Evolutionary conservation across 2,329 filamentous ascomycete genomes (phyloP), one percentile per base, ranked within the genome.

Genomic region (Microdochium trichocladiopsis): DNA sequence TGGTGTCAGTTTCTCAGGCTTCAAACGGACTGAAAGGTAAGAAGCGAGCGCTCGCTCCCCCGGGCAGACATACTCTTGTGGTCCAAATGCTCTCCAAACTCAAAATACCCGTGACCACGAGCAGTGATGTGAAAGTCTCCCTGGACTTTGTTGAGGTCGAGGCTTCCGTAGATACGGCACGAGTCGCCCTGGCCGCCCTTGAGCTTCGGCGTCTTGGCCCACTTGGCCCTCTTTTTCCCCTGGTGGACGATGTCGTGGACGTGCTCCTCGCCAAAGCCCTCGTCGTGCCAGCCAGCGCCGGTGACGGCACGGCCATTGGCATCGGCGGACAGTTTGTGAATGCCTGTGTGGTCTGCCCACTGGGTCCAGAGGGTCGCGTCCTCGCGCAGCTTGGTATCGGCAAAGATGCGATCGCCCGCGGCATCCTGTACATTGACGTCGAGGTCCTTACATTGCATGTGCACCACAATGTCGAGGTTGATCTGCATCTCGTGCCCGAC

Each of bases 71-170:
- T 78, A 94, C 90, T 69, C 41, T 67, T 75, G 68, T 97, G 93
- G 62, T 95, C 88, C 58, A 97, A 72, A 73, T 97, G 92, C 37
- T 73, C 75, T 37, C 86, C 88, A 58, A 83, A 77, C 65, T 92
- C 90, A 69, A 83, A 81, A 70, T 99, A 99, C n/a, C 94, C 94
- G 69, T 97, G 93, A 0, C 94, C 94, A 56, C 91, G 76, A 2
- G 94, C 94, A 2, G 94, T 99, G 63, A 99, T 94, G 67, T 99
- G 94, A 66, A 99, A 97, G 69, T 99, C 93, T 3, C 93, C 94
- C 71, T 96, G 93, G 47, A 99, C 94, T 73, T 95, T 95, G 71
- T 99, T 99, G 59, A 95, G 80, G 60, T 95, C 88, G 67, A 99
- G 69, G 62, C 84, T 95, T 31, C 94, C 94, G 68, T 83, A 99